Conservation (phyloP, 2,329 filamentous ascomycete genomes). For the Sordariomycetes sp. region DNA sequence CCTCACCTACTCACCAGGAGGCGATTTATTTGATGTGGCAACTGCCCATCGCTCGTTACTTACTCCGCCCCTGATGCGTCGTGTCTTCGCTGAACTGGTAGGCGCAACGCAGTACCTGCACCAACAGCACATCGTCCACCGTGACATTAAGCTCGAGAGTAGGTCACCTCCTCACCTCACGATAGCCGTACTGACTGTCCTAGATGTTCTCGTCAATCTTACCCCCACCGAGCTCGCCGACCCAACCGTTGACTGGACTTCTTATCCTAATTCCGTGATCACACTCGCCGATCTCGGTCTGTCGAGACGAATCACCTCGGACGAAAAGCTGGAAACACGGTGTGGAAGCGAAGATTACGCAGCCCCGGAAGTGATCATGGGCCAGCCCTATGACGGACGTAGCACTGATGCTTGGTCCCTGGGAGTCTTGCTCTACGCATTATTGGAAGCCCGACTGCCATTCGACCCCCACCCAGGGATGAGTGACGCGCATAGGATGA, state of each 20-base stretch:
- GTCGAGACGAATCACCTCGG: constrained; percentile 67
- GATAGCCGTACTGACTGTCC: neutral
- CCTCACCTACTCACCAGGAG: constrained; percentile 84
- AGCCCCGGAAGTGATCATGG: constrained; percentile 91
- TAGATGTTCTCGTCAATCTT: constrained; percentile 87
- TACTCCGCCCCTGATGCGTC: constrained; percentile 59
- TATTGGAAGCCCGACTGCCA: constrained; percentile 85
- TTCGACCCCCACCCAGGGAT: constrained; percentile 85
- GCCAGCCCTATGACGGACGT: constrained; percentile 87
- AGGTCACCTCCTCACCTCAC: constrained; percentile 25
- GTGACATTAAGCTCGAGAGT: constrained; percentile 97
- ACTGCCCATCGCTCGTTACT: constrained; percentile 62
- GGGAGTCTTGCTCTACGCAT: constrained; percentile 84
- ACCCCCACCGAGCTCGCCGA: constrained; percentile 58
- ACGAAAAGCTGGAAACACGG: constrained; percentile 82
- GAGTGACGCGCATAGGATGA: constrained; percentile 65
- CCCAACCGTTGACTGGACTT: constrained; percentile 56
- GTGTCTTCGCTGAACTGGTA: constrained; percentile 86
- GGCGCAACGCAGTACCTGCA: constrained; percentile 82
- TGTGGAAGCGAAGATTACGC: constrained; percentile 97
- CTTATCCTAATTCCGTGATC: constrained; percentile 72
- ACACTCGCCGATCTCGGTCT: constrained; percentile 90
- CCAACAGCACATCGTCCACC: constrained; percentile 76
- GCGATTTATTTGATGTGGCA: constrained; percentile 89
- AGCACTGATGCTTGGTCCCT: constrained; percentile 92